These are phyloP conservation scores for Stachybotrys elegans DNA, from an alignment of 2,329 filamentous ascomycete species.

Conservation along the genomic window DNA sequence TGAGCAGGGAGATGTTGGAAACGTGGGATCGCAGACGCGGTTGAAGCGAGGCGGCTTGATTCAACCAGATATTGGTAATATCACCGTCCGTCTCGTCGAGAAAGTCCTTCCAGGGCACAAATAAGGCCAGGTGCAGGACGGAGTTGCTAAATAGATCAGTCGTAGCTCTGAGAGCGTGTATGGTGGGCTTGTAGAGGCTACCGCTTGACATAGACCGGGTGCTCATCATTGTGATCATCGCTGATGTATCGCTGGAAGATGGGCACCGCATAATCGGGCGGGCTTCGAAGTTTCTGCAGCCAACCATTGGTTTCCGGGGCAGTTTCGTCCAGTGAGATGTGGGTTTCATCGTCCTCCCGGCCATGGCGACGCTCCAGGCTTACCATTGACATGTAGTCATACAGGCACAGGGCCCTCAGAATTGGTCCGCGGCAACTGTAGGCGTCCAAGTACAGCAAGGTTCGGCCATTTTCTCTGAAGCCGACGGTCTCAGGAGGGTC, in stretches of 20 bases:
- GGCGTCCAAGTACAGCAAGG: background rate
- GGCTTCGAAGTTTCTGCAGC: slow-evolving; percentile 7
- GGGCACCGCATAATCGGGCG: slow-evolving; percentile 4
- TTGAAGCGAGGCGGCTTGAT: background rate
- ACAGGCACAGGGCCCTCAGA: background rate
- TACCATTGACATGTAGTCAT: background rate
- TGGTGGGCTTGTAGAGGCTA: slow-evolving; percentile 1
- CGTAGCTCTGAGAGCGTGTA: background rate
- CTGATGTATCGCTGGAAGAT: slow-evolving; percentile 8
- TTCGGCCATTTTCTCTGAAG: background rate
- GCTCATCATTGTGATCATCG: slow-evolving; percentile 7
- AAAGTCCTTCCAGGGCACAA: slow-evolving; percentile 7
- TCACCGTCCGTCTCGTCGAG: background rate
- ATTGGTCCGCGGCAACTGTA: background rate
- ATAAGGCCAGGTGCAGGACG: slow-evolving; percentile 8
- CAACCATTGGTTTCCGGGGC: slow-evolving; percentile 1
- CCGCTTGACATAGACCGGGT: slow-evolving; percentile 9
- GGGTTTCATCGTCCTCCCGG: background rate
- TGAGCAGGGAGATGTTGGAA: slow-evolving; percentile 6
- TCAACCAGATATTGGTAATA: slow-evolving; percentile 4
- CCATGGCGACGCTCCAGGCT: background rate
- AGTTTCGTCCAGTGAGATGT: slow-evolving; percentile 1
- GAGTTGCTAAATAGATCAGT: slow-evolving; percentile 5
- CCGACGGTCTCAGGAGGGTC: background rate
- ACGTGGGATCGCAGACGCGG: background rate